These are phyloP conservation scores for Stenocarpella maydis DNA, from an alignment of 2,329 filamentous ascomycete genomes.

Conservation along the genomic window DNA sequence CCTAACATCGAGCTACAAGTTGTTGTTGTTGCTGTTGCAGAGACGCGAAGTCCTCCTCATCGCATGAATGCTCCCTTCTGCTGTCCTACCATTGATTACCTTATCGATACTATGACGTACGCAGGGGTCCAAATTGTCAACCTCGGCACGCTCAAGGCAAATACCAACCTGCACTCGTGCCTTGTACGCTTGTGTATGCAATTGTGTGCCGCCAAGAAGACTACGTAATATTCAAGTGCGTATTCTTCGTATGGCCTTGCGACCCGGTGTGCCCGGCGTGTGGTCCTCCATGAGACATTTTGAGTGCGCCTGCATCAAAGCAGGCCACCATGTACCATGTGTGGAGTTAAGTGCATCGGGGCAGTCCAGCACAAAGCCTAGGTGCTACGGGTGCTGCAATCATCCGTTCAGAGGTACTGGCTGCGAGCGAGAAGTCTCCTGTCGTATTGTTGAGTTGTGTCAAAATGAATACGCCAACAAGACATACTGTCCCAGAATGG, in stretches of 20 bases:
- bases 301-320: background rate
- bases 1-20: background rate
- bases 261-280: background rate
- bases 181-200: background rate
- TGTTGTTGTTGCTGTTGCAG: background rate
- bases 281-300: background rate
- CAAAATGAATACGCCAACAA: background rate
- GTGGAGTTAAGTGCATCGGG: background rate
- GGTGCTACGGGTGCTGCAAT: background rate
- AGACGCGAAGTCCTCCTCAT: background rate
- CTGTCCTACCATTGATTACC: constrained; percentile 9
- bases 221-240: background rate
- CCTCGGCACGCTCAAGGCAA: background rate
- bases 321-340: background rate
- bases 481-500: background rate
- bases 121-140: constrained; percentile 12
- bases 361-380: background rate
- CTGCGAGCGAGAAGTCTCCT: background rate
- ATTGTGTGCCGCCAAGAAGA: background rate
- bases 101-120: constrained; percentile 26
- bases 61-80: background rate
- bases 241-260: background rate
- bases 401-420: background rate
- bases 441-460: background rate
- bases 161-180: background rate